These are phyloP conservation scores for Gonapodya prolifera DNA, from an alignment of 192 early-diverging fungal species.

Conservation along the genomic window DNA sequence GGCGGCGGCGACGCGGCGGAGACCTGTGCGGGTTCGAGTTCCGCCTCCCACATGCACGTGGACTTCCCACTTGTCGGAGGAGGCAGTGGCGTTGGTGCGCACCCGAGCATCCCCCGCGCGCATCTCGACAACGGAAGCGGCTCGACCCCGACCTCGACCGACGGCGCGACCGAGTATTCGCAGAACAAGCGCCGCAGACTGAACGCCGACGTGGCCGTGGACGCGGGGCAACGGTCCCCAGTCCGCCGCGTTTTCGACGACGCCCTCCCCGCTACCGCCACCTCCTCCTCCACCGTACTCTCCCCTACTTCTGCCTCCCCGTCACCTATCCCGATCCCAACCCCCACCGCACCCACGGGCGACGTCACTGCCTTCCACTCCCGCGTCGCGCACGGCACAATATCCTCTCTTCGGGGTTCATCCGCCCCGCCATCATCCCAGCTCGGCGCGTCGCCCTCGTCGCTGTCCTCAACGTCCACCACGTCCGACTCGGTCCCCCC, in stretches of 20 bases:
- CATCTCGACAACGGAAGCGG: too few species aligned
- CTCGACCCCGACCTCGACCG: too few species aligned
- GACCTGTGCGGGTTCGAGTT: neutral
- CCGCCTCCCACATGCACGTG: too few species aligned
- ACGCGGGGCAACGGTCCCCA: neutral
- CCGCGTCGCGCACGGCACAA: too few species aligned
- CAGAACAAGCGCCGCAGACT: neutral
- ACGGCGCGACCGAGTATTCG: neutral
- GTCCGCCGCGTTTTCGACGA: neutral
- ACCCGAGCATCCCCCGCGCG: neutral
- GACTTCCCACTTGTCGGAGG: too few species aligned
- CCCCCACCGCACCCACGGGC: neutral
- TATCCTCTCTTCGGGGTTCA: too few species aligned
- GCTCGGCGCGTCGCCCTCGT: neutral
- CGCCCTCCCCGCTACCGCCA: neutral
- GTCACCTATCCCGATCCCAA: neutral
- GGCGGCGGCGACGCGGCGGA: neutral
- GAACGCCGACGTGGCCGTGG: neutral
- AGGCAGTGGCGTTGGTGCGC: neutral
- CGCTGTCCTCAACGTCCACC: neutral
- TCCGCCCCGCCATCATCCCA: too few species aligned
- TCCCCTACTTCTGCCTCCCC: neutral
- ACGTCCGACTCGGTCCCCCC: neutral
- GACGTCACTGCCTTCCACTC: neutral
- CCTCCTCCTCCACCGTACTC: neutral